phyloP scores from a whole-genome alignment of 139 green algal genomes.

The Volvox reticuliferus region DNA sequence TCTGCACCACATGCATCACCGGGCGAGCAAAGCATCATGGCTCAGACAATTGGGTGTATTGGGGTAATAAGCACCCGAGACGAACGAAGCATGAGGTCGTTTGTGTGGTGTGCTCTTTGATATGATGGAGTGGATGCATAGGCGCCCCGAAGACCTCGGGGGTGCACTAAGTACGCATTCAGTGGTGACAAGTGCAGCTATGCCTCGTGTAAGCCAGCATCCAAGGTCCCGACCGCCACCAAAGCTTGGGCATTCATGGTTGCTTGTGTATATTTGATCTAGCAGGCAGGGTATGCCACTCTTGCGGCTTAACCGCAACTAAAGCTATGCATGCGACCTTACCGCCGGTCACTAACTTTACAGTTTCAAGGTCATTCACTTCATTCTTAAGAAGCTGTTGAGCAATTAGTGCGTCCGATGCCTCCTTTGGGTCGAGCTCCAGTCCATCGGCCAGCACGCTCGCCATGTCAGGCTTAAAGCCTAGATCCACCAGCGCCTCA shows the following conservation, averaged over 20 bases:
- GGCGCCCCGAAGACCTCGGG: not conserved
- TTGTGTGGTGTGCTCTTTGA: not conserved
- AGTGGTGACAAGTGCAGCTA: not conserved
- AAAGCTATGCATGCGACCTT: too few species aligned
- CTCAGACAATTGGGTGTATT: too few species aligned
- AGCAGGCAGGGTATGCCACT: too few species aligned
- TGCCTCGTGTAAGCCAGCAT: not conserved
- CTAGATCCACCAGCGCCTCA: too few species aligned
- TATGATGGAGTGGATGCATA: too few species aligned
- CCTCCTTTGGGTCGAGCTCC: not conserved
- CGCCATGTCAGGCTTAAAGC: too few species aligned
- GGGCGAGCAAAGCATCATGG: not conserved
- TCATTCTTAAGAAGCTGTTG: not conserved
- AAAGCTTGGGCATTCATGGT: too few species aligned
- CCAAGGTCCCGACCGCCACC: too few species aligned
- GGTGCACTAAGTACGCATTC: not conserved
- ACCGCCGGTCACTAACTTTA: not conserved
- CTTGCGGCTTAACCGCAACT: not conserved
- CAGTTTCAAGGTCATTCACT: not conserved
- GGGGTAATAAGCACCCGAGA: not conserved
- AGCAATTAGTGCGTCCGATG: not conserved
- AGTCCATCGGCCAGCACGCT: too few species aligned
- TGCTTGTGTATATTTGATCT: too few species aligned
- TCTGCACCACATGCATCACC: not conserved
- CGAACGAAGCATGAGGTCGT: not conserved